Conservation (phyloP, 2,329 filamentous ascomycete genomes). For the Diplodia scrobiculata region DNA sequence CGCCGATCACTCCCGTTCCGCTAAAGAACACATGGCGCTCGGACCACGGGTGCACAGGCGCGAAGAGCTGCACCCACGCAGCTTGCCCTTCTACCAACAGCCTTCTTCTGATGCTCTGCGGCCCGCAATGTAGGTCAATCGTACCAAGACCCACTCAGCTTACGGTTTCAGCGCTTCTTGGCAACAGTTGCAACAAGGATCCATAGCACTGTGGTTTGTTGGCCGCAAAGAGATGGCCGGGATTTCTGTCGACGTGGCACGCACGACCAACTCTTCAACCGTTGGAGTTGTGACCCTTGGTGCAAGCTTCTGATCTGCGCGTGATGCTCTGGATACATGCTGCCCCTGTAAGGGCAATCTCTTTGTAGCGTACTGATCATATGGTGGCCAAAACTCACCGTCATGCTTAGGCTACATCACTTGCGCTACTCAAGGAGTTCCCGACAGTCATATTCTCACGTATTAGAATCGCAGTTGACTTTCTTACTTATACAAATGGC, state of each 20-base stretch:
- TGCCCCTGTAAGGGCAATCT: neutral
- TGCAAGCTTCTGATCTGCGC: neutral
- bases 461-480: too few relatives aligned
- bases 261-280: neutral
- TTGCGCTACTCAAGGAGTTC: neutral
- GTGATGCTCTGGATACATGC: neutral
- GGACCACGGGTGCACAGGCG: neutral
- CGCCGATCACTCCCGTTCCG: neutral
- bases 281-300: neutral
- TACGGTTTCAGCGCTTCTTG: neutral
- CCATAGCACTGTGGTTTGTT: neutral
- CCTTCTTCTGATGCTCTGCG: neutral
- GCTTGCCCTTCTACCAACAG: neutral
- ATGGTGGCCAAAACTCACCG: neutral
- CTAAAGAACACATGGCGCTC: neutral
- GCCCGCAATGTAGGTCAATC: neutral
- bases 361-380: neutral
- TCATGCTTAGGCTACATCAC: neutral
- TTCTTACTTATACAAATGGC: too few relatives aligned
- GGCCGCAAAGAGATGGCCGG: neutral
- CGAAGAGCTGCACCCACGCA: neutral
- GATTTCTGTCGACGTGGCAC: conserved; percentile 1
- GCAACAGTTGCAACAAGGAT: neutral
- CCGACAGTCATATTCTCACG: too few relatives aligned
- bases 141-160: neutral